These are phyloP conservation scores for Collybia mongolica DNA, from an alignment of 768 basidiomycete species.

Conservation along the genomic window DNA sequence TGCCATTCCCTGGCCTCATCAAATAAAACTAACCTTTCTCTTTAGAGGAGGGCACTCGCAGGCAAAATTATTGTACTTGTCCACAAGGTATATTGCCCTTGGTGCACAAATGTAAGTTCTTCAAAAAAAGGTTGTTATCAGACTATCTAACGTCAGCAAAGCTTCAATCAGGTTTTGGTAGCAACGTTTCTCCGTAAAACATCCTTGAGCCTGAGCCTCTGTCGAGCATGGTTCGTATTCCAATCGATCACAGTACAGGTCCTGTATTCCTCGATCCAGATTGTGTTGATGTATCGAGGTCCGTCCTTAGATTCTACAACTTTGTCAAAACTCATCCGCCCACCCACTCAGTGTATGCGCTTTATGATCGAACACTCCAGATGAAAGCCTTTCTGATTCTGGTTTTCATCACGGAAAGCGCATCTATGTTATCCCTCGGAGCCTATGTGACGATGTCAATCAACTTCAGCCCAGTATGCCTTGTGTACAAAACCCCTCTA, in stretches of 20 bases:
- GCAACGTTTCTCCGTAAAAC: slow-evolving; percentile 5
- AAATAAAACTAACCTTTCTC: not conserved
- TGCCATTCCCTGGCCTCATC: not conserved
- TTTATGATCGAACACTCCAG: slow-evolving; percentile 2
- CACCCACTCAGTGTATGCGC: slow-evolving; percentile 7
- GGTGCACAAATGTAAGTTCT: slow-evolving; percentile 13
- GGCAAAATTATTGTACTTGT: slow-evolving; percentile 7
- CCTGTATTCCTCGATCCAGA: slow-evolving; percentile 11
- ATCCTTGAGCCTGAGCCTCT: not conserved
- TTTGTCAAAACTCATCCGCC: not conserved
- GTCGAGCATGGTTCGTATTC: slow-evolving; percentile 11
- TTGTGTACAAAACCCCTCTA: slow-evolving; percentile 7
- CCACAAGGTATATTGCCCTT: slow-evolving; percentile 15
- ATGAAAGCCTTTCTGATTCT: not conserved
- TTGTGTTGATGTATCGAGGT: slow-evolving; percentile 17
- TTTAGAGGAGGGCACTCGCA: not conserved
- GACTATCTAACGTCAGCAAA: not conserved
- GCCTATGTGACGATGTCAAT: not conserved
- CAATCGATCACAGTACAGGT: slow-evolving; percentile 13
- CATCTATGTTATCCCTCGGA: not conserved
- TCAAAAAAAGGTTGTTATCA: too few species aligned
- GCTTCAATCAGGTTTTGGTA: slow-evolving; percentile 6
- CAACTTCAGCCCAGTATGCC: slow-evolving; percentile 8
- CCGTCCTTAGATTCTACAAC: not conserved
- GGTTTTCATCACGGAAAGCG: slow-evolving; percentile 4